Conservation (phyloP, 169 alveolate species). For the Miamiensis avidus region DNA sequence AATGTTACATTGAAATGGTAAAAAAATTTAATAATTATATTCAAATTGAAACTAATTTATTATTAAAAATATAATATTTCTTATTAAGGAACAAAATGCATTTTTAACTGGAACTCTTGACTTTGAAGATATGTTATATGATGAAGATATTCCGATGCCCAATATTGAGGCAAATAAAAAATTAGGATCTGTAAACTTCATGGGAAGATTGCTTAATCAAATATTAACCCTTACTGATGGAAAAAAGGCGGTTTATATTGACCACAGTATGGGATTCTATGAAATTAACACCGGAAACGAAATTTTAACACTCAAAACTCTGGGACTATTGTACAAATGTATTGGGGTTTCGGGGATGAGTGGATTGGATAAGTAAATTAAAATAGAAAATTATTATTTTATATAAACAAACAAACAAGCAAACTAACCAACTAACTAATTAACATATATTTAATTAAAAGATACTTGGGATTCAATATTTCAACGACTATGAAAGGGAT, state of each 20-base stretch:
- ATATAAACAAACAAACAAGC: too few species aligned
- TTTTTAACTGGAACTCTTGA: constrained; percentile 24
- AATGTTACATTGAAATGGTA: constrained; percentile 61
- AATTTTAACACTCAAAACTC: constrained; percentile 30
- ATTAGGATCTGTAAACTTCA: constrained; percentile 38
- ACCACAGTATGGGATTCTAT: constrained; percentile 39
- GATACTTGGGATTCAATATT: not conserved
- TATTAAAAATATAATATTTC: too few species aligned
- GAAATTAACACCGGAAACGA: constrained; percentile 26
- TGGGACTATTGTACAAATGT: constrained; percentile 35
- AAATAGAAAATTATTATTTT: too few species aligned
- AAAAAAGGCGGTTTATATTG: constrained; percentile 26
- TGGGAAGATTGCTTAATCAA: constrained; percentile 40
- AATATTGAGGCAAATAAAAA: constrained; percentile 24
- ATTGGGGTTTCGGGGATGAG: constrained; percentile 42
- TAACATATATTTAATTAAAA: too few species aligned
- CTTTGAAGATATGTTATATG: constrained; percentile 35
- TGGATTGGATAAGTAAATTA: constrained; percentile 30
- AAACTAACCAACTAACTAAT: too few species aligned
- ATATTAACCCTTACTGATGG: constrained; percentile 26
- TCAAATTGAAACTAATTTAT: not conserved
- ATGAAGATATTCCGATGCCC: constrained; percentile 51
- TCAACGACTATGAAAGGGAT: not conserved
- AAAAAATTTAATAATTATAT: too few species aligned
- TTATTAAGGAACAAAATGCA: constrained; percentile 25